phyloP scores from a whole-genome alignment of 176 grass and related monocot species.

The Oryza glumipatula region DNA sequence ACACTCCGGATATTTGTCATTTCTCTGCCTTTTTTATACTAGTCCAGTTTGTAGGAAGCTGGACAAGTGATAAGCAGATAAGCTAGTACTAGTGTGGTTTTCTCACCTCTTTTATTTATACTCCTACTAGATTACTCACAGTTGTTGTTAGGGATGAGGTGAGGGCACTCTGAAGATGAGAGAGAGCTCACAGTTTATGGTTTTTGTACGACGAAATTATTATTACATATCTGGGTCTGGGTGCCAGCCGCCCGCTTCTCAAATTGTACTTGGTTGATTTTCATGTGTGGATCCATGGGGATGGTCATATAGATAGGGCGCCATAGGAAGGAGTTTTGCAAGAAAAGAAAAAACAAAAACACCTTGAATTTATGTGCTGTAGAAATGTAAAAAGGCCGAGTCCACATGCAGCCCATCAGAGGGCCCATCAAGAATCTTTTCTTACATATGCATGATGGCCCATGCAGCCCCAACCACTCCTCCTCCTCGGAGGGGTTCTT shows the following conservation, averaged over 20 bases:
- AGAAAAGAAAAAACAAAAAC: no score
- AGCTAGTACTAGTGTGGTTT: background rate
- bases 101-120: background rate
- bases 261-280: background rate
- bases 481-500: no score
- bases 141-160: background rate
- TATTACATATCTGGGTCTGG: no score
- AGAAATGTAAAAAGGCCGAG: background rate
- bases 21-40: background rate
- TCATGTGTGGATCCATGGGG: background rate
- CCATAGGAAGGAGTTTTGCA: no score
- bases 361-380: no score
- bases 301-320: no score
- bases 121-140: background rate
- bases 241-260: no score
- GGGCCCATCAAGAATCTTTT: background rate
- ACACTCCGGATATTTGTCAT: background rate
- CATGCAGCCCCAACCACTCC: background rate
- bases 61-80: background rate
- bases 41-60: background rate
- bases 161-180: background rate
- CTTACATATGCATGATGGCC: background rate
- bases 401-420: no score
- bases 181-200: background rate
- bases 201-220: no score